Percentiles rank a stretch among this genome's conserved stretches.
Conservation (phyloP, 176 grass and related monocot genomes). For the Eragrostis curvula region DNA sequence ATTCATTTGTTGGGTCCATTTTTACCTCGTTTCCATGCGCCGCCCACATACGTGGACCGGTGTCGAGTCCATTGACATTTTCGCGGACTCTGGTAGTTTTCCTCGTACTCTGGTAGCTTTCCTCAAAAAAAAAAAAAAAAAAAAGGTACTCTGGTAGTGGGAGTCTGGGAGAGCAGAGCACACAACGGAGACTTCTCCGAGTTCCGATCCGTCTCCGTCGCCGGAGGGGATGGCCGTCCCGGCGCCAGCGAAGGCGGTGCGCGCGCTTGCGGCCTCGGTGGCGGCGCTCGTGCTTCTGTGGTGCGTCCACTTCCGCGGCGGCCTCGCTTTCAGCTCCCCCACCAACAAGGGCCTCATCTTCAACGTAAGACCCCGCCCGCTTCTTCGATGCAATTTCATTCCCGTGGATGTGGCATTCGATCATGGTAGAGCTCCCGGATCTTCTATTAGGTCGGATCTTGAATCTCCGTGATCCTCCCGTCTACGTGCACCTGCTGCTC, state of each 20-base stretch:
- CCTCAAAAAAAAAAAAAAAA: no score
- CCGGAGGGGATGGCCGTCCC: conserved; percentile 46
- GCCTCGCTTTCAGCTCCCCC: conserved; percentile 64
- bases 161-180: no score
- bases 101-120: no score
- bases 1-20: background rate
- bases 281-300: conserved; percentile 72
- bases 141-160: background rate
- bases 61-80: background rate
- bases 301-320: conserved; percentile 78
- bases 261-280: conserved; percentile 49
- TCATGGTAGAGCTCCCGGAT: background rate
- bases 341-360: conserved; percentile 52
- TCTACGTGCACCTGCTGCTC: background rate
- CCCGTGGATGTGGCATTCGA: background rate
- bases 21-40: background rate
- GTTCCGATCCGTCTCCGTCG: conserved; percentile 7
- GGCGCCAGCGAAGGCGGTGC: conserved; percentile 46
- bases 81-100: no score
- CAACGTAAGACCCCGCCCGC: conserved; percentile 33
- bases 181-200: background rate
- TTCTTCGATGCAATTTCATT: background rate
- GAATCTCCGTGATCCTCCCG: background rate
- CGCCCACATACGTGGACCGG: background rate
- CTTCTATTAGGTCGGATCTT: background rate